Conservation (phyloP, 192 early-diverging fungal species). For the Coemansia sp. region DNA sequence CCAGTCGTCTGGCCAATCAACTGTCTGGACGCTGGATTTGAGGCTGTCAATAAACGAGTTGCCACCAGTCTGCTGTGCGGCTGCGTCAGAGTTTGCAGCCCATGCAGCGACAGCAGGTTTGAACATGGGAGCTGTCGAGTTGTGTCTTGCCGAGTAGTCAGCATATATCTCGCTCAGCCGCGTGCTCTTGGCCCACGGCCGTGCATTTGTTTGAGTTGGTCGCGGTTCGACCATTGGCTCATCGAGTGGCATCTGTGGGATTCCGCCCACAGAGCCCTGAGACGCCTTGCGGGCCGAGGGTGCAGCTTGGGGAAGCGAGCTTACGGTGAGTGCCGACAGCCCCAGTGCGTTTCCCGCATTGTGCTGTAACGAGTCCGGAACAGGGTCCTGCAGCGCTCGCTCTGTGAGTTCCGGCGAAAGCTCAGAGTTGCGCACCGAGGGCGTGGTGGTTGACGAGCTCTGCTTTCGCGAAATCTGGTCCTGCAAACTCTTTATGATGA, state of each 20-base stretch:
- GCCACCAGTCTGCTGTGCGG: slow-evolving; percentile 12
- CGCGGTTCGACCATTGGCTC: neutral
- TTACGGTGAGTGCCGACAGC: slow-evolving; percentile 30
- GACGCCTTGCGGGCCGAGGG: slow-evolving; percentile 23
- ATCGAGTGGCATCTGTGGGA: neutral
- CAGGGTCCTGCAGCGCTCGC: slow-evolving; percentile 1
- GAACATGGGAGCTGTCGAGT: slow-evolving; percentile 44
- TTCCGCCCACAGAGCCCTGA: slow-evolving; percentile 16
- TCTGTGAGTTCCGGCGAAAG: slow-evolving; percentile 13
- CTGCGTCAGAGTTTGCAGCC: slow-evolving; percentile 5
- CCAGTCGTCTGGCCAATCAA: slow-evolving; percentile 37
- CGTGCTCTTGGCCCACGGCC: slow-evolving; percentile 55
- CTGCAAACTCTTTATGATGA: slow-evolving; percentile 85
- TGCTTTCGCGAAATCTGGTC: slow-evolving; percentile 56
- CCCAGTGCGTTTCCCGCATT: slow-evolving; percentile 31
- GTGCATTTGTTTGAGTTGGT: slow-evolving; percentile 12
- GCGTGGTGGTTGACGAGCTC: slow-evolving; percentile 37
- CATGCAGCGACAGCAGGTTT: slow-evolving; percentile 18
- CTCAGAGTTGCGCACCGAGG: slow-evolving; percentile 17
- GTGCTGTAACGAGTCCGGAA: neutral
- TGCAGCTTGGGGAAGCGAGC: slow-evolving; percentile 13
- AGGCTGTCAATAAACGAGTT: slow-evolving; percentile 51
- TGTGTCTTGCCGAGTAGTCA: slow-evolving; percentile 56
- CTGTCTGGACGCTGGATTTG: slow-evolving; percentile 33
- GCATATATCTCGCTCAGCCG: slow-evolving; percentile 56